Percentiles rank a stretch among this genome's conserved stretches.
Evolutionary conservation across 768 basidiomycete species (phyloP).

Genomic region (Dacryopinax spathularia): DNA sequence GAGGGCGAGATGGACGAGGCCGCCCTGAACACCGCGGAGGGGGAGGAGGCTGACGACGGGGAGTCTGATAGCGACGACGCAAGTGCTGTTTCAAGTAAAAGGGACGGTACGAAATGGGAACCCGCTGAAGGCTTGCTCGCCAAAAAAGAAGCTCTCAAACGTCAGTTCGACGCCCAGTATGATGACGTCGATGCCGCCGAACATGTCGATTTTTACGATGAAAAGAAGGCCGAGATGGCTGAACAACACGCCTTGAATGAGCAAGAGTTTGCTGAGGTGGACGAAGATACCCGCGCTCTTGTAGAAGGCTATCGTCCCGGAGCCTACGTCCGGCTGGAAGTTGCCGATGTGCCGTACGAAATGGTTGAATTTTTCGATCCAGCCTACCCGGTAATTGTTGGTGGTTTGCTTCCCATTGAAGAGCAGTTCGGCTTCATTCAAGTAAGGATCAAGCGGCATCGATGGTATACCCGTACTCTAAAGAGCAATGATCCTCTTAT

Average conservation of each 20-base stretch:
- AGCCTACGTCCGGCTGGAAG: constrained; percentile 82
- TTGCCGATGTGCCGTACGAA: constrained; percentile 72
- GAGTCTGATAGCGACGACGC: constrained; percentile 32
- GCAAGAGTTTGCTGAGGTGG: constrained; percentile 69
- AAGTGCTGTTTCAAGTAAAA: no score
- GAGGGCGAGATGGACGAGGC: constrained; percentile 25
- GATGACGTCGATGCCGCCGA: constrained; percentile 57
- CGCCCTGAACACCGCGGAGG: constrained; percentile 26
- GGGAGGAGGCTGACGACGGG: constrained; percentile 27
- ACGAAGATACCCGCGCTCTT: constrained; percentile 59
- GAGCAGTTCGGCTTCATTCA: constrained; percentile 88
- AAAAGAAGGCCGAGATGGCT: constrained; percentile 84
- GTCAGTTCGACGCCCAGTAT: constrained; percentile 93
- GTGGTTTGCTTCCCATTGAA: constrained; percentile 79
- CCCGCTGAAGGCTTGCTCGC: constrained; percentile 25
- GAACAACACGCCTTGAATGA: constrained; percentile 68
- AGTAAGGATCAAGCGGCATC: constrained; percentile 88
- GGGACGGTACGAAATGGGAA: constrained; percentile 19
- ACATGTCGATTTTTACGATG: constrained; percentile 77
- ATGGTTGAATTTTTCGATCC: constrained; percentile 90
- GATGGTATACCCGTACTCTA: constrained; percentile 80
- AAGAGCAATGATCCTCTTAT: constrained; percentile 97
- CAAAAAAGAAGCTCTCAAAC: constrained; percentile 84
- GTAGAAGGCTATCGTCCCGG: constrained; percentile 89
- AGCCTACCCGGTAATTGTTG: constrained; percentile 76